Percentiles rank a stretch among this genome's conserved stretches.
phyloP scores from a whole-genome alignment of 345 rosid species.

The Theobroma cacao region DNA sequence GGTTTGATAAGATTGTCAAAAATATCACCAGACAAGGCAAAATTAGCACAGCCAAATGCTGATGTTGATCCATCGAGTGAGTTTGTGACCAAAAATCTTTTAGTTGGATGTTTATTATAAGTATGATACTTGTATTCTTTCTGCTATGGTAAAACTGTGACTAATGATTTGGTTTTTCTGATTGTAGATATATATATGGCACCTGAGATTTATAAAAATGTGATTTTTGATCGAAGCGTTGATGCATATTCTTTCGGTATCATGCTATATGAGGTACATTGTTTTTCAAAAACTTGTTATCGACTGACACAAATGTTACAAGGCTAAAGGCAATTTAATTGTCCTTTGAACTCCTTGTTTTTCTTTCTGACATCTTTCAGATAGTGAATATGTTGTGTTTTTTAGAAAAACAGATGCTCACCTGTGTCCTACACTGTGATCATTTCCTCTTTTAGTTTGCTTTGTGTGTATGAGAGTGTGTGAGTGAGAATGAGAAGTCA shows the following conservation, averaged over 20 bases:
- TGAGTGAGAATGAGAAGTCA: background rate
- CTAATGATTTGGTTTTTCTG: constrained; percentile 13
- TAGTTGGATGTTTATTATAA: constrained; percentile 6
- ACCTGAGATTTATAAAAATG: constrained; percentile 72
- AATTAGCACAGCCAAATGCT: constrained; percentile 41
- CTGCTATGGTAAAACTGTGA: background rate
- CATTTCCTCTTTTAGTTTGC: background rate
- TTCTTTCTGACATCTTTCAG: background rate
- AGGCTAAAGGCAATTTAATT: background rate
- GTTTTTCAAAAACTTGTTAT: background rate
- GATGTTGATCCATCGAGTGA: constrained; percentile 57
- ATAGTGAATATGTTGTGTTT: background rate
- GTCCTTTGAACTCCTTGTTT: background rate
- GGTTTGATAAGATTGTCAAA: constrained; percentile 63
- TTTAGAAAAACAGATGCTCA: background rate
- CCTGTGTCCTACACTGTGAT: background rate
- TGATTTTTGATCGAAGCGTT: constrained; percentile 64
- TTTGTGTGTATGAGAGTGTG: background rate
- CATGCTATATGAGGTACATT: constrained; percentile 79
- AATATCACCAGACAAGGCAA: constrained; percentile 57
- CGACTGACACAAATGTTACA: background rate
- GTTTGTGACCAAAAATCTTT: constrained; percentile 18
- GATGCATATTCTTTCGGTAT: constrained; percentile 86
- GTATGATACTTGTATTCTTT: background rate
- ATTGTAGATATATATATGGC: constrained; percentile 67